Evolutionary conservation across 1,284 basidiomycete species (phyloP).

Genomic region (Anthracocystis panici-leucophaei): DNA sequence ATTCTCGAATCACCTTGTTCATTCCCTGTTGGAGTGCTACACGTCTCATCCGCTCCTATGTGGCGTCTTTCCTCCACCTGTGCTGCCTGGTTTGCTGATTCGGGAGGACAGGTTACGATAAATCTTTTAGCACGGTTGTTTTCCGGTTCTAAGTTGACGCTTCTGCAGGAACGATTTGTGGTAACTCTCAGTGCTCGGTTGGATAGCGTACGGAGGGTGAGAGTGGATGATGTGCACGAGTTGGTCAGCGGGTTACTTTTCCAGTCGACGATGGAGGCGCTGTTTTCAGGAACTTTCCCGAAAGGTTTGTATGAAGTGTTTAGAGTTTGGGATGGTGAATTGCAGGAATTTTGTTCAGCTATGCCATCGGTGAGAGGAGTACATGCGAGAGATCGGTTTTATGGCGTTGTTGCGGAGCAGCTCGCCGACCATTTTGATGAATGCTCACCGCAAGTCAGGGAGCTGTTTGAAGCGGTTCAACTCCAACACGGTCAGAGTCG

Average conservation of each 20-base stretch:
- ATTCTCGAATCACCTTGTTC: conserved; percentile 8
- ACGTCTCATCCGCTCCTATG: conserved; percentile 20
- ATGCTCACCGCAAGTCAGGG: conserved; percentile 20
- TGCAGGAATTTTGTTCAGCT: conserved; percentile 10
- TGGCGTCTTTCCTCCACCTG: conserved; percentile 12
- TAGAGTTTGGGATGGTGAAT: conserved; percentile 15
- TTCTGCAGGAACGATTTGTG: conserved; percentile 19
- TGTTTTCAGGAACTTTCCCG: conserved; percentile 17
- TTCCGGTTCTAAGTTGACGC: conserved; percentile 9
- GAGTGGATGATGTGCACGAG: conserved; percentile 1
- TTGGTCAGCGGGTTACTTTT: conserved; percentile 7
- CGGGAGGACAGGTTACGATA: conserved; percentile 12
- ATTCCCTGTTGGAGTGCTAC: conserved; percentile 14
- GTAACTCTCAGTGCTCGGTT: neutral
- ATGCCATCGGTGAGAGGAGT: neutral
- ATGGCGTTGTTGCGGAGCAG: conserved; percentile 5
- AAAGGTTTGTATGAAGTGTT: conserved; percentile 13
- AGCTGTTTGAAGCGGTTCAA: conserved; percentile 11
- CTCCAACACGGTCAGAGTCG: conserved; percentile 1
- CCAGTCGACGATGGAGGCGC: conserved; percentile 25
- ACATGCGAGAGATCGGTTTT: conserved; percentile 10
- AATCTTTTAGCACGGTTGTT: conserved; percentile 13
- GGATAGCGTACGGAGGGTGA: neutral
- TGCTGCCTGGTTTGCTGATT: conserved; percentile 16
- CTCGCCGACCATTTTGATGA: conserved; percentile 11